Percentiles rank a stretch among this genome's conserved stretches.
Evolutionary conservation across 306 rosid species (phyloP).

Genomic region (Cajanus cajan): DNA sequence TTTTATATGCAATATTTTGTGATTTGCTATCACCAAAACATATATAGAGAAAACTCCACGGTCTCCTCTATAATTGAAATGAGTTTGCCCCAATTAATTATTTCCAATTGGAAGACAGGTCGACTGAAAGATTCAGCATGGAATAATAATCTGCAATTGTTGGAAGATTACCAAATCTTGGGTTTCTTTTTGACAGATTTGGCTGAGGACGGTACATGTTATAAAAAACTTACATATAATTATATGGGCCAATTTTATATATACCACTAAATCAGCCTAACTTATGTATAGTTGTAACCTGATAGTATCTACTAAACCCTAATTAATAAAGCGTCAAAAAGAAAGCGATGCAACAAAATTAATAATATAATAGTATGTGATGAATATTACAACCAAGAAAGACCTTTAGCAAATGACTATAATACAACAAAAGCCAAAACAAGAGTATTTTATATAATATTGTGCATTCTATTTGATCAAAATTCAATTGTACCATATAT

Average conservation of each 20-base stretch:
- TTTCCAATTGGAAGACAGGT: not conserved
- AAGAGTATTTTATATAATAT: not conserved
- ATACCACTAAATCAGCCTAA: not conserved
- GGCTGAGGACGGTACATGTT: not conserved
- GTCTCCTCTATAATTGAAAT: not conserved
- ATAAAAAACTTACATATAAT: no score
- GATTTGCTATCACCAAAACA: no score
- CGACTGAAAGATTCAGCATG: not conserved
- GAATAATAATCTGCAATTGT: not conserved
- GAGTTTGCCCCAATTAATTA: not conserved
- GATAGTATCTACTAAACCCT: not conserved
- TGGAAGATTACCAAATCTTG: slow-evolving; percentile 9
- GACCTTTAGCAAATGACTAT: slow-evolving; percentile 9
- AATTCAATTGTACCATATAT: slow-evolving; percentile 4
- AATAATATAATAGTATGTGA: slow-evolving; percentile 9
- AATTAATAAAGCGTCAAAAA: not conserved
- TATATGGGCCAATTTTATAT: not conserved
- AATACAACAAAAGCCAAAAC: not conserved
- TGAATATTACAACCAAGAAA: slow-evolving; percentile 29
- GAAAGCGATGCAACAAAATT: not conserved
- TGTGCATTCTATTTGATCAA: slow-evolving; percentile 20
- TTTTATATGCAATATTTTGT: not conserved
- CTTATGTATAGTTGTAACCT: not conserved
- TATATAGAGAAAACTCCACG: no score
- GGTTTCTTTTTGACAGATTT: not conserved